A percentile compares a stretch with the other conserved stretches of the same genome.
These are phyloP conservation scores for Pseudogymnoascus sp. DNA, from an alignment of 2,329 filamentous ascomycete species.

Conservation along the genomic window DNA sequence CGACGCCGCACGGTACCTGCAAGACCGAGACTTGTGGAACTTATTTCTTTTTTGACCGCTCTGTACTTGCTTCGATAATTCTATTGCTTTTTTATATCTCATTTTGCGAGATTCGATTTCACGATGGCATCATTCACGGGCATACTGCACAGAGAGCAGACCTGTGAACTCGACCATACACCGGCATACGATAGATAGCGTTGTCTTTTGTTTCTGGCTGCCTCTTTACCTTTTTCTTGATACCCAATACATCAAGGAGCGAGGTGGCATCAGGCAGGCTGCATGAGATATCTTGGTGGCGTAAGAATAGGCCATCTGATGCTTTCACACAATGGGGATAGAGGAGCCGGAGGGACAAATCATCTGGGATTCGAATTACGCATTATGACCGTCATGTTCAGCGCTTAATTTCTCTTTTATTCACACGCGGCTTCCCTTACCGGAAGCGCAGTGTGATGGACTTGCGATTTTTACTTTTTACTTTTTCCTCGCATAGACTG, in stretches of 20 bases:
- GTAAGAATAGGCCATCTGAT: conserved; percentile 4
- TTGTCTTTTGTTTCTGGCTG: conserved; percentile 29
- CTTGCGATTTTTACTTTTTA: neutral
- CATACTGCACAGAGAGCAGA: conserved; percentile 21
- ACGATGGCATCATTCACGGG: conserved; percentile 23
- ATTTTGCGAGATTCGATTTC: conserved; percentile 25
- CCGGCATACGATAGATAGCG: conserved; percentile 31
- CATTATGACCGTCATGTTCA: conserved; percentile 10
- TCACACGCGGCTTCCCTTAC: neutral
- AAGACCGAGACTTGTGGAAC: conserved; percentile 7
- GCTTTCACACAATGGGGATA: conserved; percentile 8
- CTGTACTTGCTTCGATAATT: conserved; percentile 14
- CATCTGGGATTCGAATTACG: conserved; percentile 8
- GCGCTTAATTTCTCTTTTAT: conserved; percentile 3
- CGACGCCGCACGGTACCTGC: neutral
- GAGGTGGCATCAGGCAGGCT: conserved; percentile 22
- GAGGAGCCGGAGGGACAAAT: conserved; percentile 7
- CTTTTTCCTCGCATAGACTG: conserved; percentile 7
- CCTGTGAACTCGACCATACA: conserved; percentile 24
- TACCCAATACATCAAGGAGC: conserved; percentile 29
- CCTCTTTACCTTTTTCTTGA: conserved; percentile 21
- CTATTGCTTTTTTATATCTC: conserved; percentile 13
- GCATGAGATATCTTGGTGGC: conserved; percentile 19
- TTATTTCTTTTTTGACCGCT: conserved; percentile 4
- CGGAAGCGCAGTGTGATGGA: neutral